Percentiles rank a stretch among this genome's conserved stretches.
Evolutionary conservation across 1,139 yeast species (phyloP).

Genomic region (Taphrina flavorubra): DNA sequence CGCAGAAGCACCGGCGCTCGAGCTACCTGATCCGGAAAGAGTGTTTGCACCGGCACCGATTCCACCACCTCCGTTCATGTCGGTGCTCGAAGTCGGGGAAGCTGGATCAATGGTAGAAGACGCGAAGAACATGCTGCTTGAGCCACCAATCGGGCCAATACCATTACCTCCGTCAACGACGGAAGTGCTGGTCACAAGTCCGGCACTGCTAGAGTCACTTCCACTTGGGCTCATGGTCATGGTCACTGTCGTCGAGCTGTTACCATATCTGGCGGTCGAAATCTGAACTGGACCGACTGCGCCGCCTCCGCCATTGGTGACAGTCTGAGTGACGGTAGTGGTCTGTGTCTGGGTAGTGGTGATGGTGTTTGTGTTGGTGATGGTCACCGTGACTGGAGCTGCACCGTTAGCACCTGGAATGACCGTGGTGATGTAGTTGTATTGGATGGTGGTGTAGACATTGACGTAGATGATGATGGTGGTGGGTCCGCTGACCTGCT

Average conservation of each 20-base stretch:
- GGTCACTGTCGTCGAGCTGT: background rate
- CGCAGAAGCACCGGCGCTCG: background rate
- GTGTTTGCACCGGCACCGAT: background rate
- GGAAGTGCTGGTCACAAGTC: background rate
- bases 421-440: slow-evolving; percentile 4
- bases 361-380: slow-evolving; percentile 5
- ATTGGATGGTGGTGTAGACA: background rate
- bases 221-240: background rate
- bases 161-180: background rate
- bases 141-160: background rate
- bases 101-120: background rate
- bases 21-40: background rate
- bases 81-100: background rate
- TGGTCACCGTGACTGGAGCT: background rate
- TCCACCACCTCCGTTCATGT: too few relatives aligned
- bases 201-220: background rate
- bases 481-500: background rate
- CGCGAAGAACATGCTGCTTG: background rate
- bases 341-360: slow-evolving; percentile 13
- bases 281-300: background rate
- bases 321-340: slow-evolving; percentile 10
- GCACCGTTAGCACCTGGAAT: slow-evolving; percentile 3
- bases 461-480: slow-evolving; percentile 14
- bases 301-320: slow-evolving; percentile 11
- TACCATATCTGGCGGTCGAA: background rate